These are phyloP conservation scores for Elongisporangium undulatum DNA, from an alignment of 352 stramenopile genomes.

Conservation along the genomic window DNA sequence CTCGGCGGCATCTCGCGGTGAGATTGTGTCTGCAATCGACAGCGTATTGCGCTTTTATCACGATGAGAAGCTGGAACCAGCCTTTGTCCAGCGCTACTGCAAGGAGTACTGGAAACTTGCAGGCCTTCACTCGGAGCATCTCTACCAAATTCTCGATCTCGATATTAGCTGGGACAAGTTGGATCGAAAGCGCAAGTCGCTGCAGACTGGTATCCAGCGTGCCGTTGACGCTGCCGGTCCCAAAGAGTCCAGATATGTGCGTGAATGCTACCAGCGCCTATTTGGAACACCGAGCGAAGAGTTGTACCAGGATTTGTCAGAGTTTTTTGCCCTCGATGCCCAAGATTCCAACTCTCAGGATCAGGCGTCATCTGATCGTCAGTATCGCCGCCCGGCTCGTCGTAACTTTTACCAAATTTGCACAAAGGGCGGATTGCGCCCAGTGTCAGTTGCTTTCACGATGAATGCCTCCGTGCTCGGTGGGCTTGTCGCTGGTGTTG, in stretches of 20 bases:
- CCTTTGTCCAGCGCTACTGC: conserved; percentile 88
- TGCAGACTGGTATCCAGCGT: conserved; percentile 66
- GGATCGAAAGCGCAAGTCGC: conserved; percentile 72
- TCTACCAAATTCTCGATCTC: conserved; percentile 86
- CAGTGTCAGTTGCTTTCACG: conserved; percentile 70
- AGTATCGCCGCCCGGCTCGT: conserved; percentile 71
- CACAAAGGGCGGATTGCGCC: conserved; percentile 74
- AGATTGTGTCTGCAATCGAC: conserved; percentile 87
- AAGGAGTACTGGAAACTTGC: conserved; percentile 90
- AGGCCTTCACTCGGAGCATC: conserved; percentile 69
- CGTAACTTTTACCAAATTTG: conserved; percentile 89
- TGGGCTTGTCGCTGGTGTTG: conserved; percentile 65
- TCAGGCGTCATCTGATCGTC: conserved; percentile 40
- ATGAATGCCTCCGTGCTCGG: conserved; percentile 84
- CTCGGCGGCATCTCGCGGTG: conserved; percentile 56
- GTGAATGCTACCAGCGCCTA: conserved; percentile 79
- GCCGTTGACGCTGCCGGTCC: conserved; percentile 58
- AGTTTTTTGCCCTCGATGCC: conserved; percentile 80
- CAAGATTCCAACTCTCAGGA: conserved; percentile 52
- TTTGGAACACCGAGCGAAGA: conserved; percentile 73
- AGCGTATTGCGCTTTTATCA: conserved; percentile 87
- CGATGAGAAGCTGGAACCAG: conserved; percentile 83
- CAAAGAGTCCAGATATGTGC: conserved; percentile 77
- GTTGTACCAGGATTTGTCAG: conserved; percentile 79
- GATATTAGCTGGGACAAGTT: conserved; percentile 89